Base-by-base conservation (phyloP, 805 yeast genomes). In the Diddensiella caesifluorescens region DNA sequence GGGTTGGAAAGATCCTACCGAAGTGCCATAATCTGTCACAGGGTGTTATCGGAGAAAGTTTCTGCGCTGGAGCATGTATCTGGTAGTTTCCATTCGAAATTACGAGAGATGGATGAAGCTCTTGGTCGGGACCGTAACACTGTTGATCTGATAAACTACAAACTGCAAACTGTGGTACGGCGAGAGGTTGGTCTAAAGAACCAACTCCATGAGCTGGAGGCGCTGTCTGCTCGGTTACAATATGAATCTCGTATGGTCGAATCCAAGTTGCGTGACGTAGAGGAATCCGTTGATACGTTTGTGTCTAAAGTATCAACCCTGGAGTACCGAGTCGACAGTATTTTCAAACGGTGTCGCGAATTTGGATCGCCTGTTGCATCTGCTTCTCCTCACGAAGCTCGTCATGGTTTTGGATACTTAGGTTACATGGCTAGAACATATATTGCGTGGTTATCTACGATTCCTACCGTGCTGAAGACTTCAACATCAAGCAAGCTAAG, bases 191-290 rank as follows among this genome's bases (percentile, higher is more conserved):
- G 25, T 7, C 29, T 48, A 28, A 35, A 38, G 33, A 39, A 21
- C 16, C 37, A 38, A 13, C 38, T 54, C 9, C 37, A 43, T 12
- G 59, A 55, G 7, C 46, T 50, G 13, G 60, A 51, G 12, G 52
- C 54, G 2, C 30, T 55, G 38, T 38, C 50, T 7, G 49, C 57
- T 12, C 43, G 59, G 2, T 67, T 83, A 38, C 75, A 77, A 50
- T 83, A 83, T 57, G 90, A 83, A 54, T 64, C 79, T 34, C 62
- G 83, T 16, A 63, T 79, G 31, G 59, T 83, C 22, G 71, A 71
- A 23, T 71, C 74, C 18, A 78, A 82, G 50, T 71, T 83, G 35
- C 70, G 75, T 33, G 92, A 83, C 51, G 80, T 82, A 5, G 84
- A 80, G 51, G 79, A 78, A 21, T 70, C 79, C 34, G 69, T 77